Percentiles rank a stretch among this genome's conserved stretches.
These are phyloP conservation scores for Alternaria ventricosa DNA, from an alignment of 2,329 filamentous ascomycete genomes.

Conservation along the genomic window DNA sequence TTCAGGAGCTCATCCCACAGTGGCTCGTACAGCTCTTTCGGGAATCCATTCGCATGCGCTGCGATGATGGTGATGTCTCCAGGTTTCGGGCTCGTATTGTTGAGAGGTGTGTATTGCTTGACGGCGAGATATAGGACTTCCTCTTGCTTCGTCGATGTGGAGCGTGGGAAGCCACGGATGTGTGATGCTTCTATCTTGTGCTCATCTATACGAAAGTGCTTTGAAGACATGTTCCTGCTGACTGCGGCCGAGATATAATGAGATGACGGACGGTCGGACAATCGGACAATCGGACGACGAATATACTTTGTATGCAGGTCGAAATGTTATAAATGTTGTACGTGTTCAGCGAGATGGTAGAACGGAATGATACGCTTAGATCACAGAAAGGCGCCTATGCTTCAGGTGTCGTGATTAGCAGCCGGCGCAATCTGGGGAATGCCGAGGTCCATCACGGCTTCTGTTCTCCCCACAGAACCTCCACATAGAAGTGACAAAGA, in stretches of 20 bases:
- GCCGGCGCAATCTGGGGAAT: conserved; percentile 28
- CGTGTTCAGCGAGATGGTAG: background rate
- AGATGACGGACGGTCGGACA: background rate
- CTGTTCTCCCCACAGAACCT: conserved; percentile 3
- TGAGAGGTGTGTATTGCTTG: conserved; percentile 85
- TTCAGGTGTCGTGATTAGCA: conserved; percentile 18
- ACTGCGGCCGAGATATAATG: background rate
- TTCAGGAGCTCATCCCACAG: conserved; percentile 83
- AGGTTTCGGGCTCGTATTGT: conserved; percentile 70
- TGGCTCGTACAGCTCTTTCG: conserved; percentile 94
- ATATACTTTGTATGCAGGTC: background rate
- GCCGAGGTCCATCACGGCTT: conserved; percentile 30
- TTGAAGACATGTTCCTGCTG: conserved; percentile 45
- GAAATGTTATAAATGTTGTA: background rate
- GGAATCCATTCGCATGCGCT: conserved; percentile 90
- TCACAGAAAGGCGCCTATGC: background rate
- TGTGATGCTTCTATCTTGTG: conserved; percentile 73
- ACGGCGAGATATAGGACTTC: conserved; percentile 75
- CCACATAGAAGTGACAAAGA: background rate
- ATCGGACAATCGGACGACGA: background rate
- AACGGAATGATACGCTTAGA: background rate
- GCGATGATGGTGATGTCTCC: conserved; percentile 86
- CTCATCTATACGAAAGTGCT: conserved; percentile 70
- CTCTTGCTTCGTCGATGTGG: conserved; percentile 75
- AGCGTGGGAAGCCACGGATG: conserved; percentile 80